Conservation (phyloP, 768 basidiomycete genomes). For the Russula vinacea region DNA sequence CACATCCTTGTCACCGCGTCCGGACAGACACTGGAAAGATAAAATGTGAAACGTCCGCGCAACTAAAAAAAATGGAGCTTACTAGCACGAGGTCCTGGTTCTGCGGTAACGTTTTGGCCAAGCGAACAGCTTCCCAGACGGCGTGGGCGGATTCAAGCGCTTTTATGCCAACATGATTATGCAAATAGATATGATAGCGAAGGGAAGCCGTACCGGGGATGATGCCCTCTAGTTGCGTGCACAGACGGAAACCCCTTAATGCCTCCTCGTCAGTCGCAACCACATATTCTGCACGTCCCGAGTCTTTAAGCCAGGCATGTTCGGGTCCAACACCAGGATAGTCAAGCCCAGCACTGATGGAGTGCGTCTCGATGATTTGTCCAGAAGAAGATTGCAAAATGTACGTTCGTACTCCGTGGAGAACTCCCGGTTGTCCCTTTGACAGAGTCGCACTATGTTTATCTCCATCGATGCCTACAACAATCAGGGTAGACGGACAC, state of each 20-base stretch:
- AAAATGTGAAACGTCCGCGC: slow-evolving; percentile 3
- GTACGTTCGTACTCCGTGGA: slow-evolving; percentile 96
- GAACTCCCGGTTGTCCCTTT: slow-evolving; percentile 87
- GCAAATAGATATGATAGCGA: slow-evolving; percentile 2
- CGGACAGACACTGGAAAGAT: slow-evolving; percentile 73
- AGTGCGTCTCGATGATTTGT: slow-evolving; percentile 96
- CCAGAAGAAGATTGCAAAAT: slow-evolving; percentile 84
- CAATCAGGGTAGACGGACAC: background rate
- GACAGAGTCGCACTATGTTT: slow-evolving; percentile 91
- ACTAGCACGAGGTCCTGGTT: slow-evolving; percentile 90
- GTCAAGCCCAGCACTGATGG: slow-evolving; percentile 92
- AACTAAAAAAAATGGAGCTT: slow-evolving; percentile 38
- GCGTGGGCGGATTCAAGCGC: slow-evolving; percentile 96
- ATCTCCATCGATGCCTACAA: slow-evolving; percentile 72
- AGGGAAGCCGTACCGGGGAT: slow-evolving; percentile 68
- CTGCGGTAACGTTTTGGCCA: slow-evolving; percentile 81
- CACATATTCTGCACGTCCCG: slow-evolving; percentile 88
- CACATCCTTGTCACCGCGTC: slow-evolving; percentile 97
- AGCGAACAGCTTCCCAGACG: slow-evolving; percentile 84
- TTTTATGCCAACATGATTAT: slow-evolving; percentile 35
- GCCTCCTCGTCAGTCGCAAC: slow-evolving; percentile 93
- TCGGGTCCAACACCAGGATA: slow-evolving; percentile 98
- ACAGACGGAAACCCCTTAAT: slow-evolving; percentile 84
- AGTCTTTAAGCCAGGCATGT: slow-evolving; percentile 96
- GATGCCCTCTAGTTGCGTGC: slow-evolving; percentile 93